A percentile compares a stretch with the other conserved stretches of the same genome.
phyloP scores from a whole-genome alignment of 1,284 basidiomycete genomes.

The Cryptococcus sp. region DNA sequence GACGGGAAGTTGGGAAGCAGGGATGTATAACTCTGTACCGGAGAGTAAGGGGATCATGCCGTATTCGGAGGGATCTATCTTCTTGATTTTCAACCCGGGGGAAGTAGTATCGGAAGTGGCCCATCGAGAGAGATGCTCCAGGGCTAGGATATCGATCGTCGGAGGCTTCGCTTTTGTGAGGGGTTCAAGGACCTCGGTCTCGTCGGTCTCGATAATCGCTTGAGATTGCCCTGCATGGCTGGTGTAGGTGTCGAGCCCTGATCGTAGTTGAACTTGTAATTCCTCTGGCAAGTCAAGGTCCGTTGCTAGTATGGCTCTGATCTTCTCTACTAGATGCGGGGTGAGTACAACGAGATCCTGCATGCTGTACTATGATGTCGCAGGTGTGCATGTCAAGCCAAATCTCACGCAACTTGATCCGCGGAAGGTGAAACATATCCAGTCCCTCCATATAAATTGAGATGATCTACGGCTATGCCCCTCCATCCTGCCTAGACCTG shows the following conservation, averaged over 20 bases:
- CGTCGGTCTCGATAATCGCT: background rate
- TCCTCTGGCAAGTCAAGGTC: slow-evolving; percentile 14
- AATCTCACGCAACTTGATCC: no score
- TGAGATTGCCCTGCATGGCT: no score
- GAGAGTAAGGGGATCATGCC: slow-evolving; percentile 30
- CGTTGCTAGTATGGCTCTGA: slow-evolving; percentile 14
- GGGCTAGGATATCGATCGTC: slow-evolving; percentile 7
- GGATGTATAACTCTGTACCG: slow-evolving; percentile 38
- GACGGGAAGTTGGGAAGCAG: slow-evolving; percentile 22
- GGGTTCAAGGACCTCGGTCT: background rate
- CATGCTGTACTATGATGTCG: background rate
- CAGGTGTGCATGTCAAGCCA: no score
- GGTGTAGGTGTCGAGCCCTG: background rate
- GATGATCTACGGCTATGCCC: no score
- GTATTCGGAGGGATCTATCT: slow-evolving; percentile 28
- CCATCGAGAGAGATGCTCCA: slow-evolving; percentile 11
- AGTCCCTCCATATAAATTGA: no score
- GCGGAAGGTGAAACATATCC: no score
- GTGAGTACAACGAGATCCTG: slow-evolving; percentile 27
- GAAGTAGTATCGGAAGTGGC: slow-evolving; percentile 2
- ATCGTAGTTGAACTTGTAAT: slow-evolving; percentile 2
- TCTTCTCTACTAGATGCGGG: slow-evolving; percentile 27
- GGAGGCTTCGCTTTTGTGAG: background rate
- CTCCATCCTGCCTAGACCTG: no score
- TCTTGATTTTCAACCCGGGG: background rate